Base-by-base conservation (phyloP, 2,329 filamentous ascomycete species). In the Sporothrix pseudoabietina region DNA sequence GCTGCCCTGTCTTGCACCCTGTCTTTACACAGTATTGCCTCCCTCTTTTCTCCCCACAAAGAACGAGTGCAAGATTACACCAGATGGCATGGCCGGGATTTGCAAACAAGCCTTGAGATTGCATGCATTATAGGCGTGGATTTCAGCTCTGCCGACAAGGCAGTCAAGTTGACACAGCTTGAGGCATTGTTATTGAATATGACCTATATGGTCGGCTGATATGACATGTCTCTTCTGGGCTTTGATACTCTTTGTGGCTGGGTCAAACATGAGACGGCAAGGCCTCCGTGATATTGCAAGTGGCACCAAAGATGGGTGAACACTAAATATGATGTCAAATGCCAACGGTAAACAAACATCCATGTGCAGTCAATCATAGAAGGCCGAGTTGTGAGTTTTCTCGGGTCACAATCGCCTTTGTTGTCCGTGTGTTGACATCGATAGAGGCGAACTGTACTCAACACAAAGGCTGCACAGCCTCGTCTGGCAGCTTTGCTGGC, bases 401-500 rank as follows among this genome's bases (percentile, higher is more conserved):
- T 12, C 32, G n/a, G 39, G 61, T 12, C 39, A 30, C 39, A 10
- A 47, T 39, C 61, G 61, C 61, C 39, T 65, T 65, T 47, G n/a
- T 8, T 19, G 22, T 41, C 39, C 39, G 10, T 19, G 6, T 5
- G 61, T 6, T n/a, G 22, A 47, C 12, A 19, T 65, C 61, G 44
- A 44, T n/a, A 65, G 47, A 65, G 61, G 61, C 61, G 59, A 63
- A 16, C 14, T 49, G 14, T 47, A 14, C 61, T 66, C 61, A 66
- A 66, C 35, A 26, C 39, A 66, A 47, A 66, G 39, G 22, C 61
- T 66, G 61, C 61, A 66, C 61, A 47, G 61, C 61, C 61, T 66
- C 61, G 39, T 47, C 39, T 47, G 61, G 61, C 39, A n/a, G 39
- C 39, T 65, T 65, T 55, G 52, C 4, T 30, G 52, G 22, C 52